Percentiles rank a stretch among this genome's conserved stretches.
Conservation (phyloP, 768 basidiomycete genomes). For the Agaricus blazei region DNA sequence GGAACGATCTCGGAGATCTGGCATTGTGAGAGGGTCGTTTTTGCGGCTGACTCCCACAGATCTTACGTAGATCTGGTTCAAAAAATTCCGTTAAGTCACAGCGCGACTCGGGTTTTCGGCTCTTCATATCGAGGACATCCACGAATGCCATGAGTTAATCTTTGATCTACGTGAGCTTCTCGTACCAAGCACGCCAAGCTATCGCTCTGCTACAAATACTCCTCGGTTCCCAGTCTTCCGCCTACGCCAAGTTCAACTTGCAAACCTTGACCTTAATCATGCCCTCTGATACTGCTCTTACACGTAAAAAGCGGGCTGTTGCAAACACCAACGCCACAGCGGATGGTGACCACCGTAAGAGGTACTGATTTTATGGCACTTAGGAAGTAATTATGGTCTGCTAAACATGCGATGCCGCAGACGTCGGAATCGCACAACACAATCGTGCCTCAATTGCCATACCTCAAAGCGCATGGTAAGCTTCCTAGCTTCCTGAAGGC, state of each 20-base stretch:
- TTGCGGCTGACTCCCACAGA: constrained; percentile 13
- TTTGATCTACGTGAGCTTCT: constrained; percentile 18
- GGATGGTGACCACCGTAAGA: constrained; percentile 52
- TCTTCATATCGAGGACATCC: constrained; percentile 18
- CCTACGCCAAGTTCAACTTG: neutral
- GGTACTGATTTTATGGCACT: constrained; percentile 17
- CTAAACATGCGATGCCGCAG: constrained; percentile 17
- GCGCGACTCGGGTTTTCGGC: constrained; percentile 20
- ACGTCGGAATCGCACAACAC: constrained; percentile 68
- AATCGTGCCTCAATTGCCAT: constrained; percentile 71
- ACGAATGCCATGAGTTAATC: constrained; percentile 16
- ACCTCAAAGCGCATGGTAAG: constrained; percentile 69
- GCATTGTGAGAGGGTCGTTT: constrained; percentile 1
- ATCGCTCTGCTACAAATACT: constrained; percentile 21
- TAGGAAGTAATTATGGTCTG: neutral
- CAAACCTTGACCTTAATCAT: constrained; percentile 14
- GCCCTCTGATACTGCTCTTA: constrained; percentile 24
- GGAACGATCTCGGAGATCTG: constrained; percentile 1
- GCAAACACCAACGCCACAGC: constrained; percentile 26
- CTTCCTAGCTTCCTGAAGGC: neutral
- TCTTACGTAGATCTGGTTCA: constrained; percentile 19
- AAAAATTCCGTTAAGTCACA: constrained; percentile 20
- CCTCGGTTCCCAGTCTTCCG: constrained; percentile 4
- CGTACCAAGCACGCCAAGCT: constrained; percentile 19
- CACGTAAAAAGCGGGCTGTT: constrained; percentile 22